Base-by-base conservation (phyloP, 495 filamentous ascomycete genomes). In the Penicillium cataractarum region DNA sequence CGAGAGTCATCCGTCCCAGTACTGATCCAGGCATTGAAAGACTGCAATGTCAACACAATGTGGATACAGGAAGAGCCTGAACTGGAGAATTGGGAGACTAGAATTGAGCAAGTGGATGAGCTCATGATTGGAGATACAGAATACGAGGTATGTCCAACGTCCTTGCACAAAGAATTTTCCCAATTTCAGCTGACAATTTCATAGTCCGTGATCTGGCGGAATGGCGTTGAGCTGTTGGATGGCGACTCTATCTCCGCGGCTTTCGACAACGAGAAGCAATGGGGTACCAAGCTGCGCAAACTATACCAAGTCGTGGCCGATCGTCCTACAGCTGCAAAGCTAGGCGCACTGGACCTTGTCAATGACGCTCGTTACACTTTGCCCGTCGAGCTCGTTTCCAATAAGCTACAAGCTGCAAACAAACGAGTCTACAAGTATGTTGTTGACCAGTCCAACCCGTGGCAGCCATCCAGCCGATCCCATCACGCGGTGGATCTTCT, bases 401-500 rank as follows among this genome's bases (percentile, higher is more conserved):
- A 73, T 10, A 79, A 78, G 53, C 55, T 75, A 0, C 54, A 62
- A 1, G 66, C 65, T 8, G 67, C 67, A 3, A 64, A 67, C 12
- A 78, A 76, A 26, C 63, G 40, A 1, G 76, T 76, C 27, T 79
- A 74, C 61, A 68, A 71, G 35, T 81, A 81, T 49, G 63, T 80
- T 1, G 53, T 81, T 48, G 79, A 81, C 56, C 75, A 80, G 48
- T 35, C 66, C 0, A 81, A 81, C 57, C 79, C 79, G n/a, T 81
- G 72, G 72, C 77, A 79, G 40, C 40, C 72, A 15, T 79, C 78
- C 6, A 76, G 73, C 21, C 74, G 79, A 2, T 58, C 79, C 15
- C 79, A 81, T 48, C 79, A 81, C 58, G 79, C 78, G 0, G 76
- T 81, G 8, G 79, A 81, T 62, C 66, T 81, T 17, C 64, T 81